Evolutionary conservation across 768 basidiomycete species (phyloP), one percentile per base, ranked within the genome.

Genomic region (Pulveroboletus sp.): DNA sequence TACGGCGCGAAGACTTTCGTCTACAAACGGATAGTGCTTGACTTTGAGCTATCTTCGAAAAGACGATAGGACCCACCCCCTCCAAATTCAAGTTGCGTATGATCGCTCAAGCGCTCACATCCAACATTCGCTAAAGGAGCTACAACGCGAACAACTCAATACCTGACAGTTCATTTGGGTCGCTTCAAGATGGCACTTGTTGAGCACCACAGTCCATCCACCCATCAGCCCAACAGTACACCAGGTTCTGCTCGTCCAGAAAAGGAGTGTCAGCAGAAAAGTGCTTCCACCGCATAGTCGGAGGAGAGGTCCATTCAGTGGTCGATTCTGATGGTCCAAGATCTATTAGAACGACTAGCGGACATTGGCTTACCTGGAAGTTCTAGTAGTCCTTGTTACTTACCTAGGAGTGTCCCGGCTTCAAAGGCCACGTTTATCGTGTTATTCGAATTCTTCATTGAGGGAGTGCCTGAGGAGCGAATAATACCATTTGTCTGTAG

Each of bases 321-420:
- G 9, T 27, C 25, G 25, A 5, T 9, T 27, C 25, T 27, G 25
- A 27, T 27, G 5, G 5, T 5, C 25, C 33, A 13, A 13, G 16
- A n/a, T 13, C 33, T 14, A 33, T 33, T 29, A 14, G 21, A 21
- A 50, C 58, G 41, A 81, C 82, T 92, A 20, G 91, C 91, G 43
- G 75, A n/a, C 78, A 60, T 80, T 81, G 1, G 89, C 93, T 5
- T n/a, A 93, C 93, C 53, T 82, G 75, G 67, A 83, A 95, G 66
- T 90, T 94, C 89, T 87, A 93, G 69, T 94, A 90, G 55, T 85
- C 78, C 53, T 77, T 70, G 59, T 86, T 78, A 8, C 84, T 81
- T 9, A 92, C 72, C 92, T 92, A 95, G 14, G 67, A 84, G 85
- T 12, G 90, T 92, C 24, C 84, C 87, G 47, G 84, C 79, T 23